These are phyloP conservation scores for Fraxinus quadrangulata DNA, from an alignment of 257 asterid species.

Conservation along the genomic window DNA sequence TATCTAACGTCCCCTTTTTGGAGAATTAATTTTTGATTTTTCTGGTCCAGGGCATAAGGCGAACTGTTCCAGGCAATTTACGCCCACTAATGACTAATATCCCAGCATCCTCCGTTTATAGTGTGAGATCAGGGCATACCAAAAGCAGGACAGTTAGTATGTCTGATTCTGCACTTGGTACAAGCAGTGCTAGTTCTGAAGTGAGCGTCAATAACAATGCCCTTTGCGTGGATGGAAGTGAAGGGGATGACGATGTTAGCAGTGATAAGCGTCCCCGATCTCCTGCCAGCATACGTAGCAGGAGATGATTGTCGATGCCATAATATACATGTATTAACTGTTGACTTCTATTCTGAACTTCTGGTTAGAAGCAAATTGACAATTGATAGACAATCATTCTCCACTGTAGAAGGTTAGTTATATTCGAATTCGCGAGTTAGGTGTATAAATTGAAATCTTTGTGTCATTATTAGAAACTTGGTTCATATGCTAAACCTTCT, in stretches of 20 bases:
- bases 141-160: conserved; percentile 64
- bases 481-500: conserved; percentile 30
- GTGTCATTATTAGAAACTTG: conserved; percentile 39
- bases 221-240: conserved; percentile 58
- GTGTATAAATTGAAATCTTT: conserved; percentile 35
- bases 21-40: background rate
- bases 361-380: conserved; percentile 29
- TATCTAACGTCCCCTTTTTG: background rate
- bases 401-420: conserved; percentile 33
- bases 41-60: conserved; percentile 78
- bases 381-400: conserved; percentile 2
- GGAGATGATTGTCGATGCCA: conserved; percentile 46
- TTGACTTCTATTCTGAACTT: conserved; percentile 20
- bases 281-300: conserved; percentile 65
- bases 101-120: conserved; percentile 92
- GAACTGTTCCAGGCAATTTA: conserved; percentile 73
- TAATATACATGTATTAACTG: conserved; percentile 21
- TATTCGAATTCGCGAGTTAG: conserved; percentile 43
- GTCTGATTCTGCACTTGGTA: conserved; percentile 87
- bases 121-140: conserved; percentile 83
- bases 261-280: conserved; percentile 66
- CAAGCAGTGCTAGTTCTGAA: conserved; percentile 97
- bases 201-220: conserved; percentile 77
- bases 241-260: conserved; percentile 67
- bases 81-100: conserved; percentile 85